Evolutionary conservation across 2,329 filamentous ascomycete genomes (phyloP), one percentile per base, ranked within the genome.

Genomic region (Bisporella sp.): DNA sequence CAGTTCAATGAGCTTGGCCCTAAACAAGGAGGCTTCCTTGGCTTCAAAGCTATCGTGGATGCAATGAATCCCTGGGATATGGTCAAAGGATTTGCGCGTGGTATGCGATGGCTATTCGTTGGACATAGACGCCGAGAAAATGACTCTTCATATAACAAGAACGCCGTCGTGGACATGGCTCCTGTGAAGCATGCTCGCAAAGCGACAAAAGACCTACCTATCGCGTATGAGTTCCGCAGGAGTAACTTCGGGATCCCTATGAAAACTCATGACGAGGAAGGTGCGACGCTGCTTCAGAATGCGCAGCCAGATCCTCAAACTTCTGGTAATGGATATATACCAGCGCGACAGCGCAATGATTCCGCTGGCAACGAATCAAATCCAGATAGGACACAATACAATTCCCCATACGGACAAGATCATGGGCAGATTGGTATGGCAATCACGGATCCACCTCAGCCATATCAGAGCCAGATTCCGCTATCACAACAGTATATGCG

Each of bases 31-130:
- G 85, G 87, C 3, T 75, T 77, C 43, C 64, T 83, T 40, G 86
- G 86, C 4, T 55, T 83, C 45, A 74, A 75, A 55, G 89, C 88
- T 4, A 66, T 92, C 5, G 65, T 74, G 1, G 84, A 92, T 60
- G 83, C 87, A 1, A 75, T 90, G 64, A 93, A 93, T 61, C 77
- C 86, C 0, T 89, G 87, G 83, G 89, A 96, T 65, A 78, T 95
- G 41, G 69, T 89, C 62, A 95, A 91, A 69, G 87, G 87, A 0
- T 82, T 87, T 54, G 86, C 84, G 6, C 79, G 89, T 46, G 85
- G 87, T 28, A 59, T 62, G 59, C 79, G 85, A 59, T 95, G 89
- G 90, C 72, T 95, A 21, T 84, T 91, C 55, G 80, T 89, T 12
- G 89, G 89, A 41, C 76, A 80, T 48, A 84, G 81, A 64, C 68